Evolutionary conservation across 306 rosid species (phyloP), one percentile per base, ranked within the genome.

Genomic region (Citrullus amarus): DNA sequence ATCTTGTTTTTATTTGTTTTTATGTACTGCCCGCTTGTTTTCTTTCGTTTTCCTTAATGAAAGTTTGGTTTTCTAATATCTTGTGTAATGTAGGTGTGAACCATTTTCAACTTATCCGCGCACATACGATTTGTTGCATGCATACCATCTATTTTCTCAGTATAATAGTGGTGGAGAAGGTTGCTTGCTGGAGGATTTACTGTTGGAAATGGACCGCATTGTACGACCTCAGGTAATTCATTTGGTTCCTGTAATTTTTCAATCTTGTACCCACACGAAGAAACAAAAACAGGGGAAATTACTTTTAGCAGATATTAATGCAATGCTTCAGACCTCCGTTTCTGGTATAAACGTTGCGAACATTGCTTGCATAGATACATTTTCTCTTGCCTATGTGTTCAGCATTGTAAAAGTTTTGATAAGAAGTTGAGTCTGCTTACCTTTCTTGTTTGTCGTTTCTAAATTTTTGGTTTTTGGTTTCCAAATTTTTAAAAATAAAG

Each of bases 201-300:
- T 95, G 91, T 85, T 92, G 75, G 98, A 95, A 88, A 95, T 95
- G 90, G 97, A 95, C 86, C 96, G 98, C 28, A 91, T 95, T 32
- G 51, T 81, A 41, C 86, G 97, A 25, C 97, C 99, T 38, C 87
- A 82, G 99, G 99, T 95, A 89, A 79, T 79, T 28, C 61, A 46
- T 80, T 48, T 54, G 16, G 56, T 11, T 56, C 34, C 77, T 48
- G 25, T 30, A 15, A 14, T 72, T 50, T 71, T 72, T 4, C 43
- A 71, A 69, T 36, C 38, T 43, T 44, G 55, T 44, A 69, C 36
- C 55, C 38, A 20, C 57, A 48, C 6, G 76, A 25, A 44, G 57
- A 70, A 14, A 69, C 75, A 69, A 22, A 68, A n/a, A 16, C 18
- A n/a, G 18, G 55, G 18, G 44, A 20, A 38, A 69, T 9, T 18